A percentile compares a stretch with the other conserved stretches of the same genome.
These are phyloP conservation scores for Auriculariales sp. DNA, from an alignment of 768 basidiomycete species.

Conservation along the genomic window DNA sequence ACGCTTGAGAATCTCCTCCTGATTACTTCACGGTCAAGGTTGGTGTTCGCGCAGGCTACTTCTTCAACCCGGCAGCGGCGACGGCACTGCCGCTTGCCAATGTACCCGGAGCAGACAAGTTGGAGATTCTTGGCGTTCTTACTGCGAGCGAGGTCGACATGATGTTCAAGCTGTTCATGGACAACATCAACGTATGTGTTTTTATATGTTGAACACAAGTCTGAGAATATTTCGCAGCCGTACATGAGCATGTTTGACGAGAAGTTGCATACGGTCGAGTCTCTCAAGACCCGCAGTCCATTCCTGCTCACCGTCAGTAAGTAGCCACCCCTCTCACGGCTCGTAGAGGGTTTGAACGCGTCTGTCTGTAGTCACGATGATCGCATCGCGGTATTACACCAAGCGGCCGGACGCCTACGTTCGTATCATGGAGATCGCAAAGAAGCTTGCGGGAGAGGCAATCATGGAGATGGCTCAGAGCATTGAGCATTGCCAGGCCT, in stretches of 20 bases:
- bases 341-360: not conserved
- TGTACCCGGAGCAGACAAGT: conserved; percentile 13
- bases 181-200: conserved; percentile 12
- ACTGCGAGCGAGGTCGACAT: conserved; percentile 36
- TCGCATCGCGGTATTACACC: conserved; percentile 53
- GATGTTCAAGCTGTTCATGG: conserved; percentile 36
- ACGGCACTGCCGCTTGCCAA: too few species aligned
- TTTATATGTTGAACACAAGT: too few species aligned
- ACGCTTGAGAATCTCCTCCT: too few species aligned
- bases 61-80: too few species aligned
- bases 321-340: not conserved
- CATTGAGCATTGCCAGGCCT: conserved; percentile 75
- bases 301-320: conserved; percentile 20
- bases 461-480: conserved; percentile 46
- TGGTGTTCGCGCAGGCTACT: too few species aligned
- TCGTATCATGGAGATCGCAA: conserved; percentile 46
- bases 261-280: conserved; percentile 23
- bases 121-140: conserved; percentile 31
- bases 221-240: too few species aligned
- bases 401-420: conserved; percentile 39
- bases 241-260: conserved; percentile 21
- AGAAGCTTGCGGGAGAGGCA: conserved; percentile 44
- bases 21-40: too few species aligned
- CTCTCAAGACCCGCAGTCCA: conserved; percentile 21
- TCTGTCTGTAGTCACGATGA: conserved; percentile 38